A percentile compares a stretch with the other conserved stretches of the same genome.
Evolutionary conservation across 2,329 filamentous ascomycete species (phyloP).

Genomic region (Colletotrichum sp.): DNA sequence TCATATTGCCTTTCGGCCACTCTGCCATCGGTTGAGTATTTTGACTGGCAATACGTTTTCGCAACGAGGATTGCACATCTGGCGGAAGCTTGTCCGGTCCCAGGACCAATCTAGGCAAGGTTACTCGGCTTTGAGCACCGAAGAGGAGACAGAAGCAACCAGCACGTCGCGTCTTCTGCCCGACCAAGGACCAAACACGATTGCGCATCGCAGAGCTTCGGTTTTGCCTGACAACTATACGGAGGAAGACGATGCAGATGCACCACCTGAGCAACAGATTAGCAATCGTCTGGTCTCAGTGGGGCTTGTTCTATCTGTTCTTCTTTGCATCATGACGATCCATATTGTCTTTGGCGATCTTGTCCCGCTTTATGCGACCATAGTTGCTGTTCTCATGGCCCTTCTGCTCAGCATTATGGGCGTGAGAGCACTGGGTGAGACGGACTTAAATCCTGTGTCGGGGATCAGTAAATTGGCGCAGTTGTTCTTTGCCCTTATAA

Average conservation of each 20-base stretch:
- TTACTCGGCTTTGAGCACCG: slow-evolving; percentile 2
- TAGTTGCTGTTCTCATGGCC: slow-evolving; percentile 83
- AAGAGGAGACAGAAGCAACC: background rate
- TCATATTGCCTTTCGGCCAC: slow-evolving; percentile 73
- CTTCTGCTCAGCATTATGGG: slow-evolving; percentile 79
- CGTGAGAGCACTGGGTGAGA: slow-evolving; percentile 75
- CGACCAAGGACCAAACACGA: background rate
- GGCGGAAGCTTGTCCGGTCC: background rate
- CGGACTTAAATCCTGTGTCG: slow-evolving; percentile 93
- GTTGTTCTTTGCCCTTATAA: slow-evolving; percentile 90
- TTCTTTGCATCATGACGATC: slow-evolving; percentile 81
- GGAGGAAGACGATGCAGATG: slow-evolving; percentile 77
- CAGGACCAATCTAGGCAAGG: background rate
- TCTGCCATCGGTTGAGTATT: slow-evolving; percentile 30
- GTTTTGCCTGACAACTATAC: background rate
- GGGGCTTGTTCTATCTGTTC: slow-evolving; percentile 77
- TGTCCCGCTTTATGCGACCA: slow-evolving; percentile 77
- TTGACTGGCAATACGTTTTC: background rate
- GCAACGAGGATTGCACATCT: background rate
- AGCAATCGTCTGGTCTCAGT: slow-evolving; percentile 72
- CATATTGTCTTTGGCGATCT: slow-evolving; percentile 83
- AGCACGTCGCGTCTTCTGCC: slow-evolving; percentile 1
- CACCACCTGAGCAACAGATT: slow-evolving; percentile 83
- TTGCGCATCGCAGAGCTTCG: background rate
- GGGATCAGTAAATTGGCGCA: slow-evolving; percentile 97